Base-by-base conservation (phyloP, 2,329 filamentous ascomycete genomes). In the Colletotrichum sp. region DNA sequence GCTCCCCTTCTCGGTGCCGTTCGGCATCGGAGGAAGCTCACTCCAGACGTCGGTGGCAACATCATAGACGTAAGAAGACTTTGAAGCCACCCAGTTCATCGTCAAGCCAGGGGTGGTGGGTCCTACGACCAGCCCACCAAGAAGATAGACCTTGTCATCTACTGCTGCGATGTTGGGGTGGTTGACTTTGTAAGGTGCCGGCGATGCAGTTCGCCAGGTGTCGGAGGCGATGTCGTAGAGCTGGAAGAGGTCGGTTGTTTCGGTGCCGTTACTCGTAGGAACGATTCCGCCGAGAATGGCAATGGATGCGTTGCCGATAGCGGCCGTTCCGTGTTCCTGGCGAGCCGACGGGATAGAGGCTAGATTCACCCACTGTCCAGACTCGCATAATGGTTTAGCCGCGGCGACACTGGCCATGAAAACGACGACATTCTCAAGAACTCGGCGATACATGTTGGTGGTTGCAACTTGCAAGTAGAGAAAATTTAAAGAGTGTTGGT, bases 121-220 rank as follows among this genome's bases (percentile, higher is more conserved):
- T 6, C 77, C 78, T 9, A 77, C 79, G 3, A 77, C 77, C 2
- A 87, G 79, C 0, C 83, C 85, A 8, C 86, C 85, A 4, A 87
- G 78, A 0, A 87, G 65, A 58, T 58, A 58, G 5, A 87, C 79
- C 69, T 83, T 84, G 60, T 81, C 81, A 58, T 83, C 73, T 4
- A 84, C 79, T 0, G 78, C 82, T 8, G 82, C 85, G 24, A 80
- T 82, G 66, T 87, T 87, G 61, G 81, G 79, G 68, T 87, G 85
- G 64, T 85, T 86, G 4, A 84, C 75, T 7, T 78, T 60, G 0
- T 80, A 58, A 0, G 85, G 85, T 0, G 82, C 70, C 6, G 81
- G 78, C 0, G 83, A 77, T 2, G 76, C 80, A 3, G 66, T 18
- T n/a, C 66, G 66, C 84, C 84, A 84, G 3, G 32, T 76, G n/a